Evolutionary conservation across 1,284 basidiomycete species (phyloP).

Genomic region (Fomitiporia mediterranea): DNA sequence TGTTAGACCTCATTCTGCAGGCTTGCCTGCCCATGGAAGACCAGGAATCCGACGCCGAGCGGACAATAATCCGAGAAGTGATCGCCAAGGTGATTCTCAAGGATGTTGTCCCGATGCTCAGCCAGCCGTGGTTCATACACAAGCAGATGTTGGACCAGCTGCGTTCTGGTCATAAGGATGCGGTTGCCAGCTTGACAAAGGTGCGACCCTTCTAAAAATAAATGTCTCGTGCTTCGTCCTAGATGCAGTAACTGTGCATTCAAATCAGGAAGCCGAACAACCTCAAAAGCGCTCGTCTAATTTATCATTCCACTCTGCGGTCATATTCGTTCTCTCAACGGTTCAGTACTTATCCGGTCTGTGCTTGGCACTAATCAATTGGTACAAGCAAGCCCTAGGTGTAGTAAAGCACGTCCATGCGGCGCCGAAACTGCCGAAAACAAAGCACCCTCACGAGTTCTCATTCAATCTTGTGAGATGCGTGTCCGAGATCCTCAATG

Average conservation of each 20-base stretch:
- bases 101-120: slow-evolving; percentile 60
- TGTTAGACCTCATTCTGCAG: slow-evolving; percentile 66
- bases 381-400: slow-evolving; percentile 58
- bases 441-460: slow-evolving; percentile 9
- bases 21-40: slow-evolving; percentile 64
- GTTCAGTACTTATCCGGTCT: slow-evolving; percentile 66
- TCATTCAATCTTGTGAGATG: slow-evolving; percentile 33
- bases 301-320: slow-evolving; percentile 53
- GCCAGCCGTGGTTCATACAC: slow-evolving; percentile 81
- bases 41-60: slow-evolving; percentile 64
- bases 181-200: slow-evolving; percentile 1
- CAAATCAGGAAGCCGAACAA: slow-evolving; percentile 26
- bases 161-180: slow-evolving; percentile 38
- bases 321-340: slow-evolving; percentile 65
- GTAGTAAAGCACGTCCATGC: slow-evolving; percentile 66
- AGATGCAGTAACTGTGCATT: no score
- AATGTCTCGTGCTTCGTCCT: no score
- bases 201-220: not conserved
- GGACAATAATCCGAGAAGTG: slow-evolving; percentile 72
- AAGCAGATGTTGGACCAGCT: slow-evolving; percentile 58
- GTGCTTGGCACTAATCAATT: slow-evolving; percentile 59
- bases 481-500: slow-evolving; percentile 45
- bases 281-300: slow-evolving; percentile 24
- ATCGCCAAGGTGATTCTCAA: slow-evolving; percentile 65
- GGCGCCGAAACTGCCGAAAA: slow-evolving; percentile 28